Conservation (phyloP, 441 rosid species). For the Adansonia grandidieri region DNA sequence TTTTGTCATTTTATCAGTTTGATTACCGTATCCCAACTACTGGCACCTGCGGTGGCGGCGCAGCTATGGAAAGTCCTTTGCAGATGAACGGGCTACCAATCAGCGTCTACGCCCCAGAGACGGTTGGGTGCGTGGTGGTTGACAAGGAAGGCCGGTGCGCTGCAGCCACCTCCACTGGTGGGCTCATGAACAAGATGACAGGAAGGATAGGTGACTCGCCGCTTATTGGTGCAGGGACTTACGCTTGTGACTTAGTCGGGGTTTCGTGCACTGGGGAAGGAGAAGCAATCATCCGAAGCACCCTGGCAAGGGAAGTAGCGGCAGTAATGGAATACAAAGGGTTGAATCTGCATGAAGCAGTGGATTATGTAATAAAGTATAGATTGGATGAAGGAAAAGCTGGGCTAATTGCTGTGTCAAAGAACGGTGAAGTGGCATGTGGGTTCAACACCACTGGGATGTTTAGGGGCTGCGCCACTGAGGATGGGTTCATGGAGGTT, state of each 20-base stretch:
- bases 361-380: conserved; percentile 70
- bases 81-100: conserved; percentile 92
- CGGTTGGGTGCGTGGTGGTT: conserved; percentile 90
- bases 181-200: conserved; percentile 83
- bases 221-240: conserved; percentile 87
- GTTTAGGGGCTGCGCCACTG: conserved; percentile 72
- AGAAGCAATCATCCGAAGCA: conserved; percentile 86
- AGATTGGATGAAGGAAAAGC: conserved; percentile 83
- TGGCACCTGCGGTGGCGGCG: conserved; percentile 62
- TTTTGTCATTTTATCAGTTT: conserved; percentile 46
- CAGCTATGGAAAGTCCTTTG: conserved; percentile 55
- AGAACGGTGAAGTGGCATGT: conserved; percentile 65
- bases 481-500: conserved; percentile 67
- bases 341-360: conserved; percentile 71
- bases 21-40: conserved; percentile 71
- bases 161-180: conserved; percentile 92
- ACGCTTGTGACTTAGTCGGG: conserved; percentile 74
- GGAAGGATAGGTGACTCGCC: conserved; percentile 98
- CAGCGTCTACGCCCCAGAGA: conserved; percentile 82
- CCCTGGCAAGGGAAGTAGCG: conserved; percentile 85
- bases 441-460: conserved; percentile 62
- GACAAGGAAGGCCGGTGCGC: conserved; percentile 83
- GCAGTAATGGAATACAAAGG: conserved; percentile 98
- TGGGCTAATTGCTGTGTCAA: conserved; percentile 69
- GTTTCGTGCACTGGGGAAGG: conserved; percentile 97